phyloP scores from a whole-genome alignment of 78 protist genomes.

The Isochrysis galbana region DNA sequence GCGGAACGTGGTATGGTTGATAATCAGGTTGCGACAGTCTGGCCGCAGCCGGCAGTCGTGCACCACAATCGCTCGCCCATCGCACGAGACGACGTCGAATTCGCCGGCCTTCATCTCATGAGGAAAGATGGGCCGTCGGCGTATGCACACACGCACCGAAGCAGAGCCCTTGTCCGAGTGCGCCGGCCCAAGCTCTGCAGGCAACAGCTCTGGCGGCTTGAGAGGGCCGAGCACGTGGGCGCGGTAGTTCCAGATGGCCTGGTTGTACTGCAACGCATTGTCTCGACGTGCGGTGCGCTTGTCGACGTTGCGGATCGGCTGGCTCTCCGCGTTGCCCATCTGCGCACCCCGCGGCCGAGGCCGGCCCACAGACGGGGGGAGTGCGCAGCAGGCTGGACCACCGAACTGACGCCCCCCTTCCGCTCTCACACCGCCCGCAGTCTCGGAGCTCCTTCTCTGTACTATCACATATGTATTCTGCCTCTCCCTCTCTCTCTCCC shows the following conservation, averaged over 20 bases:
- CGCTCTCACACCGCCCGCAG: too few species aligned
- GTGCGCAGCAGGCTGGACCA: too few species aligned
- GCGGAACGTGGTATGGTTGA: conserved; percentile 38
- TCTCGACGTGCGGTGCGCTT: conserved; percentile 56
- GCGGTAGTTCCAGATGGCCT: neutral
- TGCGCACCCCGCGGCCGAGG: too few species aligned
- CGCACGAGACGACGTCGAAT: conserved; percentile 49
- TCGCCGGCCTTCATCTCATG: conserved; percentile 41
- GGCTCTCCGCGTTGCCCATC: neutral
- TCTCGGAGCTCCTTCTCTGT: too few species aligned
- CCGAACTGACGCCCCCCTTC: too few species aligned
- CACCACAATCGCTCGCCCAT: neutral
- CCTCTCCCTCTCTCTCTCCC: too few species aligned
- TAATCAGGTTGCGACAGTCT: conserved; percentile 27
- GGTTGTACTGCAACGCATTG: conserved; percentile 15
- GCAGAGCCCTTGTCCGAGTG: neutral
- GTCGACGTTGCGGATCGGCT: conserved; percentile 35
- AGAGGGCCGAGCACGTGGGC: neutral
- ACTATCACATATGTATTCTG: too few species aligned
- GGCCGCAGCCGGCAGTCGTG: conserved; percentile 47
- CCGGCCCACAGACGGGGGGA: too few species aligned
- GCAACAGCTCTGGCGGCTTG: too few species aligned
- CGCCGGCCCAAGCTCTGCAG: neutral
- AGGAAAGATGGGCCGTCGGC: conserved; percentile 58
- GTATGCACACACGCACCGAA: conserved; percentile 35